Base-by-base conservation (phyloP, 768 basidiomycete species). In the Lentinus brumalis region DNA sequence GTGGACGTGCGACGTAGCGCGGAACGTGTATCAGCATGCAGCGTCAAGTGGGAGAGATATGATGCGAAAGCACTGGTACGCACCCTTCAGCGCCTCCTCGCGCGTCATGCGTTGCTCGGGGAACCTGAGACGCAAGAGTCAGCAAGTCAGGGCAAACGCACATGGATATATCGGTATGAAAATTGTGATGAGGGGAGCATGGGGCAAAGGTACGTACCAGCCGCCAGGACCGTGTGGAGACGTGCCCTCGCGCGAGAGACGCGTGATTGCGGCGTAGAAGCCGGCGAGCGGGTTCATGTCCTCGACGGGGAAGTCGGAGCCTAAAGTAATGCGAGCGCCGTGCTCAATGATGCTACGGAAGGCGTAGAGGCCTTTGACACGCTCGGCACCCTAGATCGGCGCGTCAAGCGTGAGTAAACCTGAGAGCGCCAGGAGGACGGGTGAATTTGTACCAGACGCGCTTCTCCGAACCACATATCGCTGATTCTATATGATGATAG, bases 271-370 rank as follows among this genome's bases (percentile, higher is more conserved):
- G n/a, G 95, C 92, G 71, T 92, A 92, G 72, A 96, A 94, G 3
- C 89, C 88, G 57, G 83, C 77, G 41, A 97, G 79, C 12, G 95
- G 95, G 69, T 94, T 92, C 73, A 94, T 81, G 40, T 83, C 81
- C 68, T 96, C 96, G 38, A 98, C 92, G 0, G 95, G 95, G 63
- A 91, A 92, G 75, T 96, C 94, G 4, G 92, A 92, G 14, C 96
- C 94, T 21, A 96, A 74, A 2, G 90, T 85, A 56, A 95, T 86
- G 57, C 83, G 76, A 56, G 86, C 85, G 50, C 86, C 86, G 57
- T 80, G 81, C 66, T 87, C 81, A 32, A 89, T 69, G 31, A 91
- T 77, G 45, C 87, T 84, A n/a, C 87, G 85, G 81, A 96, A 97
- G 0, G 95, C 93, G 68, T 97, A 97, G 5, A 96, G 81, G 8